A percentile compares a stretch with the other conserved stretches of the same genome.
phyloP scores from a whole-genome alignment of 495 filamentous ascomycete species.

The Podospora bellae-mahoneyi region DNA sequence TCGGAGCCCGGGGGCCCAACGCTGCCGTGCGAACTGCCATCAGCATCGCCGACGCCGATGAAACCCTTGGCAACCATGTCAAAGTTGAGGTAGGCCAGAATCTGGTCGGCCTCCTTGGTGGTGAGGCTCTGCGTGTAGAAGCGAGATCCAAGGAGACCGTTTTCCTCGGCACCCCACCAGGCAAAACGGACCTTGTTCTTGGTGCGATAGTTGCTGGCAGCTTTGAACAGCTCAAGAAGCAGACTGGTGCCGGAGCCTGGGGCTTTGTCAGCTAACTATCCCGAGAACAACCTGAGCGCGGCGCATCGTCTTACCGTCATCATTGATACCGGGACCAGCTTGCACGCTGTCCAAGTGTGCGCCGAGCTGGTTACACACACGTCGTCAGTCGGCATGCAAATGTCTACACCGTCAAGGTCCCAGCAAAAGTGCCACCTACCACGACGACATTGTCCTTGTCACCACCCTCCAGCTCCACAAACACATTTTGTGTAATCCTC shows the following conservation, averaged over 20 bases:
- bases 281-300: not conserved
- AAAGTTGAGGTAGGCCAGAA: slow-evolving; percentile 47
- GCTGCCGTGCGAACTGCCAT: slow-evolving; percentile 36
- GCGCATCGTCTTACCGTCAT: slow-evolving; percentile 13
- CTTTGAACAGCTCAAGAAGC: slow-evolving; percentile 39
- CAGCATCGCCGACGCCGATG: slow-evolving; percentile 42
- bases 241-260: slow-evolving; percentile 35
- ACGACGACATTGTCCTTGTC: slow-evolving; percentile 38
- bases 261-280: slow-evolving; percentile 27
- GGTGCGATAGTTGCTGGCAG: slow-evolving; percentile 30
- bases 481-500: slow-evolving; percentile 39
- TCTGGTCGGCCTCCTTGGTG: slow-evolving; percentile 35
- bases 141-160: slow-evolving; percentile 41
- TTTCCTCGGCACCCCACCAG: slow-evolving; percentile 48
- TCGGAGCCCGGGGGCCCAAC: slow-evolving; percentile 36
- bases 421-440: not conserved
- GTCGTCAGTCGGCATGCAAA: not conserved
- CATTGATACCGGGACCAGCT: slow-evolving; percentile 41
- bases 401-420: not conserved
- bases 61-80: slow-evolving; percentile 43
- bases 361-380: slow-evolving; percentile 25
- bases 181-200: slow-evolving; percentile 44
- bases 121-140: slow-evolving; percentile 38
- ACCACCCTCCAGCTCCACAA: slow-evolving; percentile 39
- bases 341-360: slow-evolving; percentile 47